Evolutionary conservation across 306 rosid species (phyloP).

Genomic region (Glycine latifolia): DNA sequence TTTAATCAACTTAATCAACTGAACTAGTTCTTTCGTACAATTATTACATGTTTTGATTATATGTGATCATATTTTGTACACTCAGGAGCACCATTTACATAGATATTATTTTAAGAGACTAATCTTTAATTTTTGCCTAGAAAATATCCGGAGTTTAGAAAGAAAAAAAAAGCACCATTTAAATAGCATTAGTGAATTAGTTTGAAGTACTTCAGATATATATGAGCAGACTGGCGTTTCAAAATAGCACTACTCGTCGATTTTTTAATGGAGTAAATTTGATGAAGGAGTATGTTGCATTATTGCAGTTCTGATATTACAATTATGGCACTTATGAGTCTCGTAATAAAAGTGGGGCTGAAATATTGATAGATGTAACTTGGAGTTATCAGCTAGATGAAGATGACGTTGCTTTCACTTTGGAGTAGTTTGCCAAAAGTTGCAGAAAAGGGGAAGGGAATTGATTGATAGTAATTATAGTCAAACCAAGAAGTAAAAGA

Average conservation of each 20-base stretch:
- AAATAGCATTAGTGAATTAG: background rate
- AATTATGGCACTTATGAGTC: conserved; percentile 31
- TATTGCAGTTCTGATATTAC: conserved; percentile 1
- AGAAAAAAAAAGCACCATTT: background rate
- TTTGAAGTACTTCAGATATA: background rate
- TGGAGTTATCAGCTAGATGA: background rate
- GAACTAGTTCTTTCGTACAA: too few relatives aligned
- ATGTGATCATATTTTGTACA: background rate
- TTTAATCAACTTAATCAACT: too few relatives aligned
- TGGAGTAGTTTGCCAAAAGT: conserved; percentile 28
- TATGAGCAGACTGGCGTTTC: background rate
- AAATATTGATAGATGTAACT: background rate
- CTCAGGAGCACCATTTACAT: background rate
- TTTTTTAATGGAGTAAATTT: too few relatives aligned
- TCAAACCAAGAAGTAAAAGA: background rate
- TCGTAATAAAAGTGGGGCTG: conserved; percentile 21
- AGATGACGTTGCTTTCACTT: conserved; percentile 42
- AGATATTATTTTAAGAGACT: background rate
- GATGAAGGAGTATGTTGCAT: background rate
- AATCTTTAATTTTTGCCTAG: background rate
- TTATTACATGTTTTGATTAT: too few relatives aligned
- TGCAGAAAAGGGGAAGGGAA: conserved; percentile 4
- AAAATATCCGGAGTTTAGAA: too few relatives aligned
- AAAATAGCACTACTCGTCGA: background rate
- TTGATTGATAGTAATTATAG: conserved; percentile 15